phyloP scores from a whole-genome alignment of 2,329 filamentous ascomycete genomes.

The Microsporum audouinii region DNA sequence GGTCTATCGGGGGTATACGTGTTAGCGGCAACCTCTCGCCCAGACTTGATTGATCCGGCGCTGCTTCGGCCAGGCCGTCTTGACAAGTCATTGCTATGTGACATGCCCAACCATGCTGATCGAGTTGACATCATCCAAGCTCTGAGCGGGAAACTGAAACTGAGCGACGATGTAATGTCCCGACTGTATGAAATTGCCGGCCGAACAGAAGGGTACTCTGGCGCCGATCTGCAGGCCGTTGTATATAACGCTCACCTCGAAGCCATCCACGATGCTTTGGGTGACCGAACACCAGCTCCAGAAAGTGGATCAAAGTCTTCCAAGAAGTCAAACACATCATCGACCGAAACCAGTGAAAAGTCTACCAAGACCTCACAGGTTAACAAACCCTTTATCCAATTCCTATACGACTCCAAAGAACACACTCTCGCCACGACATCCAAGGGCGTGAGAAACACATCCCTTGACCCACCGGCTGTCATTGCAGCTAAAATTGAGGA shows the following conservation, averaged over 20 bases:
- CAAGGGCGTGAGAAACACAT: slow-evolving; percentile 28
- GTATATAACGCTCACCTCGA: slow-evolving; percentile 95
- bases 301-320: slow-evolving; percentile 26
- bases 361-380: slow-evolving; percentile 19
- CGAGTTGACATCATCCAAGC: slow-evolving; percentile 79
- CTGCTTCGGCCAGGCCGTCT: slow-evolving; percentile 80
- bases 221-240: slow-evolving; percentile 86
- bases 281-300: slow-evolving; percentile 38
- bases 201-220: slow-evolving; percentile 79
- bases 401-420: slow-evolving; percentile 57
- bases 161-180: slow-evolving; percentile 54
- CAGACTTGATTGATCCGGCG: slow-evolving; percentile 91
- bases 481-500: slow-evolving; percentile 73
- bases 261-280: slow-evolving; percentile 86
- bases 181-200: slow-evolving; percentile 62
- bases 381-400: slow-evolving; percentile 56
- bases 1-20: slow-evolving; percentile 92
- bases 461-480: slow-evolving; percentile 63
- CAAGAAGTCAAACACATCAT: slow-evolving; percentile 22
- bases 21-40: slow-evolving; percentile 81
- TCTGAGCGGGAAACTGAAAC: slow-evolving; percentile 66
- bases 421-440: slow-evolving; percentile 40
- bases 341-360: slow-evolving; percentile 10
- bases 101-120: slow-evolving; percentile 70
- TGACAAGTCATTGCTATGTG: slow-evolving; percentile 86